Base-by-base conservation (phyloP, 2,329 filamentous ascomycete species). In the Hysterium pulicare region DNA sequence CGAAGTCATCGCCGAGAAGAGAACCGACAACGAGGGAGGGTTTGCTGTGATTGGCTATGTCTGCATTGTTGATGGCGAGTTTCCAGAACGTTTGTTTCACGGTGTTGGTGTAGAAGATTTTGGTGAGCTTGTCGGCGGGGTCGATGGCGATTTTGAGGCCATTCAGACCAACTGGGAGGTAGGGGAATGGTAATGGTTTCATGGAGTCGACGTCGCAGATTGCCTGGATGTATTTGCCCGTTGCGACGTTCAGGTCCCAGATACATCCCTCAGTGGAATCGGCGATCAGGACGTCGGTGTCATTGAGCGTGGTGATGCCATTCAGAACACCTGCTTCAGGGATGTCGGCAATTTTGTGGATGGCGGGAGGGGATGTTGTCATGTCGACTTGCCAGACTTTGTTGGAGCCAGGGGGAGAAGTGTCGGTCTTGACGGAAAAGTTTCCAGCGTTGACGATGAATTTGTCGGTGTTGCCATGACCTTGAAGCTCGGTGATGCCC, bases 401-500 rank as follows among this genome's bases (percentile, higher is more conserved):
- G 10, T 13, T 19, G 10, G 13, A 15, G 13, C 13, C 13, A 13
- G 33, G 33, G 13, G 10, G n/a, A 33, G 20, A 5, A 16, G 28
- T 31, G 28, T 47, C 43, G 6, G 44, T 40, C 2, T 50, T 53
- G 19, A 58, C 49, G 19, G 53, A 50, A 28, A 54, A 47, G 15
- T 51, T 53, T 8, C 48, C 53, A 13, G 50, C 42, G 8, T 56
- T 39, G 13, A 59, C 50, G 10, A 56, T 57, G 26, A 49, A 58
- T 6, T 55, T 45, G 15, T 65, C 58, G 2, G 47, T 40, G 16
- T 46, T 33, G 16, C 28, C 16, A 16, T 31, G 13, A 9, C 13
- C 28, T 5, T 31, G 13, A 2, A 53, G 45, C 48, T 64, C 55
- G 9, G 58, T 58, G 13, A 67, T 59, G 1, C 61, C 61, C 2